A percentile compares a stretch with the other conserved stretches of the same genome.
These are phyloP conservation scores for Boletus rubroflammeus DNA, from an alignment of 768 basidiomycete species.

Conservation along the genomic window DNA sequence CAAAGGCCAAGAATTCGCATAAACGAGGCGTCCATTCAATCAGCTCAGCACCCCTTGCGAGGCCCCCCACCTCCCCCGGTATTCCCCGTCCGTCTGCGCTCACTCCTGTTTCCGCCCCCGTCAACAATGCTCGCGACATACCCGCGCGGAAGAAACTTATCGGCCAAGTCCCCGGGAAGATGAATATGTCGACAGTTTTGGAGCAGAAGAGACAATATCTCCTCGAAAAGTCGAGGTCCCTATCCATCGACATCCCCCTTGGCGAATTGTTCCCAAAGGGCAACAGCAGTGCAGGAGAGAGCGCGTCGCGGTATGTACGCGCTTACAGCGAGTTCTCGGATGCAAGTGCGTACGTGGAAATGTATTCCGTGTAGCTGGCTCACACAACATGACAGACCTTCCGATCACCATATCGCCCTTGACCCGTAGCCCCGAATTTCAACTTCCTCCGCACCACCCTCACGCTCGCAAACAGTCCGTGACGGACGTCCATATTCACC, in stretches of 20 bases:
- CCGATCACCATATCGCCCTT: conserved; percentile 28
- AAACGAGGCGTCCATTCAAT: conserved; percentile 76
- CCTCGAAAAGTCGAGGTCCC: conserved; percentile 49
- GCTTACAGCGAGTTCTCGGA: conserved; percentile 31
- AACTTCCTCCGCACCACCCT: conserved; percentile 60
- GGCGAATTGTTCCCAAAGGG: conserved; percentile 39
- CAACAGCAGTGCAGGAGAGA: conserved; percentile 1
- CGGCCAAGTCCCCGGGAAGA: conserved; percentile 40
- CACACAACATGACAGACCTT: conserved; percentile 3
- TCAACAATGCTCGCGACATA: conserved; percentile 28
- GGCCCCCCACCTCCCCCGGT: conserved; percentile 81
- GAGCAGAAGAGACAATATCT: conserved; percentile 53
- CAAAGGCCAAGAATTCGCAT: conserved; percentile 42
- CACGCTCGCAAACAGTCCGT: conserved; percentile 76
- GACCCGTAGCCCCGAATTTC: conserved; percentile 48
- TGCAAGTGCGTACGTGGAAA: conserved; percentile 10
- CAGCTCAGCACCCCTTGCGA: conserved; percentile 75
- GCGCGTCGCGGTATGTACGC: conserved; percentile 26
- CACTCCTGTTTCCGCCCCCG: conserved; percentile 19
- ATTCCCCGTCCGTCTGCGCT: conserved; percentile 41
- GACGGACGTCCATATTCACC: conserved; percentile 44
- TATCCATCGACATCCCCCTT: conserved; percentile 61
- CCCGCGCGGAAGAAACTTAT: conserved; percentile 52
- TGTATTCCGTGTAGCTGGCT: background rate
- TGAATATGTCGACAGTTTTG: conserved; percentile 44